Evolutionary conservation across 1,284 basidiomycete genomes (phyloP), one percentile per base, ranked within the genome.

Genomic region (Apiotrichum akiyoshidainum): DNA sequence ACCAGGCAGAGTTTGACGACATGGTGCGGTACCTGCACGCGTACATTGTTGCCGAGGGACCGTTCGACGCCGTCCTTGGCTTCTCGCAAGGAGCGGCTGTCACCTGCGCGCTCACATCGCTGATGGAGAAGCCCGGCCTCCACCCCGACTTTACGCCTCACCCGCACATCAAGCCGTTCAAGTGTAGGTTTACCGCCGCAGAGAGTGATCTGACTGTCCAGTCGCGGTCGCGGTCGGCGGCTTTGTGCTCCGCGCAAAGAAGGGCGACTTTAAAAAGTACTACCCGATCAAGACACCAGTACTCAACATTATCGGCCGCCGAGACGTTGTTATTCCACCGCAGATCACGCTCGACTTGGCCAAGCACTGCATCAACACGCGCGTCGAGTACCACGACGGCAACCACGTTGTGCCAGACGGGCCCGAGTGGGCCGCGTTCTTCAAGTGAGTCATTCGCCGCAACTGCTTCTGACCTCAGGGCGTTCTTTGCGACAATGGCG

Each of bases 81-180:
- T 90, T 90, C 75, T 88, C 88, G 58, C 89, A 93, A 78, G 90
- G 90, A 33, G 90, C 87, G n/a, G 85, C 84, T 11, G 84, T 92
- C 79, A 90, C 89, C 39, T 86, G 71, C 8, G 40, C n/a, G 13
- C 40, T 41, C 16, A n/a, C 40, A 4, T 12, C 40, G 7, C 40
- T 41, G 40, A 76, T 84, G 31, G 83, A 84, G 66, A 80, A 79
- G 57, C 83, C 83, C 1, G 72, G 83, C 11, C 62, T 81, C 3
- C 83, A 87, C 68, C 84, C 87, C 1, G 76, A 82, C 19, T 90
- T 90, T 70, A 77, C 54, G 67, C 40, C 40, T 16, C 87, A 47
- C 83, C 85, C 41, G 85, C 87, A 76, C 84, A 86, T 58, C 84
- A 67, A 65, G 13, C 88, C 19, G 80, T 90, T 89, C 88, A 78